Evolutionary conservation across 345 rosid species (phyloP), one percentile per base, ranked within the genome.

Genomic region (Eucalyptus fibrosa): DNA sequence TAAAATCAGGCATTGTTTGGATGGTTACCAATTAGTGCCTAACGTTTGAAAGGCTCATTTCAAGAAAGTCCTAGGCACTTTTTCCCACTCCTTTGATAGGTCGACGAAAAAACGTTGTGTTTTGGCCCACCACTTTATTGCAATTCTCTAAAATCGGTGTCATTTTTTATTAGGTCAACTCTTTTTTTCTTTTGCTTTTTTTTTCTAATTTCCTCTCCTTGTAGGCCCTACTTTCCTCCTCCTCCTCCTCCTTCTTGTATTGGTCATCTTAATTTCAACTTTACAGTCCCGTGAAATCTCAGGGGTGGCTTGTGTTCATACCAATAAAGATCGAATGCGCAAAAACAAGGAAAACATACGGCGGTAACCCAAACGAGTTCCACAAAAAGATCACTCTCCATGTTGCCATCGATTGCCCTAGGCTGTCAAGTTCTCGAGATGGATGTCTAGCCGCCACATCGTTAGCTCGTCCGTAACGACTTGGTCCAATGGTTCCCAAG

Each of bases 1-100:
- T 1, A 45, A 1, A 45, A 45, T 9, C 10, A 45, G 0, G 11
- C 15, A 12, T 1, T 49, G 2, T 49, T 49, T 47, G 15, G 5
- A 49, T 49, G 15, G 15, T 49, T 12, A 12, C 2, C 1, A 49
- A 49, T 12, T 49, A 49, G 5, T 49, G 2, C 50, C 50, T 21
- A 56, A 3, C 60, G 5, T 56, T 56, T 21, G 5, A 56, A 55
- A 21, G 1, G 21, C 55, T 51, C 21, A 1, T 18, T 51, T 51
- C 55, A 51, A 51, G 55, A 50, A 50, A 50, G 51, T 50, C 16
- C 7, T 50, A 51, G 9, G 55, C 23, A 2, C 55, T 51, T 51
- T 51, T 51, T 18, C 23, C 23, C 3, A 16, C 55, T 51, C 55
- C 1, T 49, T 51, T 51, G 21, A 7, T 51, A 51, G 21, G 7